These are phyloP conservation scores for Saccharomyces hybrid DNA, from an alignment of 1,139 yeast genomes.

Conservation along the genomic window DNA sequence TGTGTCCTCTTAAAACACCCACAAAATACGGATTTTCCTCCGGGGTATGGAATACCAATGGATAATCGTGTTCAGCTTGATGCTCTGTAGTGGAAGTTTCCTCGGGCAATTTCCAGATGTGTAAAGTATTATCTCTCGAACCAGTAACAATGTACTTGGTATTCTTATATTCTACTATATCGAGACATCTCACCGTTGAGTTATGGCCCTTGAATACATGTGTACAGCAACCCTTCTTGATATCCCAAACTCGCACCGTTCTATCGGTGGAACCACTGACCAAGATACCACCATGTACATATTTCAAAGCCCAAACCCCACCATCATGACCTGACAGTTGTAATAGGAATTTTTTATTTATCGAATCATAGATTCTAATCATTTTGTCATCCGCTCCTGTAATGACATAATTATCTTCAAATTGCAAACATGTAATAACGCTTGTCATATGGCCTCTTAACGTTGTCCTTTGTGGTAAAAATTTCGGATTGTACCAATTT, in stretches of 20 bases:
- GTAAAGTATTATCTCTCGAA: slow-evolving; percentile 80
- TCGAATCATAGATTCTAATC: slow-evolving; percentile 73
- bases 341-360: slow-evolving; percentile 58
- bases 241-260: slow-evolving; percentile 86
- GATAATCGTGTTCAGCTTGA: slow-evolving; percentile 26
- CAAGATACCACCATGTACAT: slow-evolving; percentile 44
- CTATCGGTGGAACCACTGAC: slow-evolving; percentile 92
- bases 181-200: slow-evolving; percentile 86
- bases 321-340: slow-evolving; percentile 87
- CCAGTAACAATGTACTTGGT: slow-evolving; percentile 72
- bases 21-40: slow-evolving; percentile 65
- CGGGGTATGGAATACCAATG: slow-evolving; percentile 34
- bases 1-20: slow-evolving; percentile 74
- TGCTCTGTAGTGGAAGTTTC: slow-evolving; percentile 29
- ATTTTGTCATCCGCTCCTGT: slow-evolving; percentile 88
- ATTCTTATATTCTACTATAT: slow-evolving; percentile 59
- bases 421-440: slow-evolving; percentile 90
- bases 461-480: slow-evolving; percentile 60
- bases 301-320: slow-evolving; percentile 97
- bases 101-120: slow-evolving; percentile 82
- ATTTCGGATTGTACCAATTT: slow-evolving; percentile 78
- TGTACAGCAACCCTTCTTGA: slow-evolving; percentile 40
- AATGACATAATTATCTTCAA: slow-evolving; percentile 82
- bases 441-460: slow-evolving; percentile 69
- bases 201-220: slow-evolving; percentile 87